Percentiles rank a stretch among this genome's conserved stretches.
phyloP scores from a whole-genome alignment of 2,329 filamentous ascomycete genomes.

The Escovopsis sp. region DNA sequence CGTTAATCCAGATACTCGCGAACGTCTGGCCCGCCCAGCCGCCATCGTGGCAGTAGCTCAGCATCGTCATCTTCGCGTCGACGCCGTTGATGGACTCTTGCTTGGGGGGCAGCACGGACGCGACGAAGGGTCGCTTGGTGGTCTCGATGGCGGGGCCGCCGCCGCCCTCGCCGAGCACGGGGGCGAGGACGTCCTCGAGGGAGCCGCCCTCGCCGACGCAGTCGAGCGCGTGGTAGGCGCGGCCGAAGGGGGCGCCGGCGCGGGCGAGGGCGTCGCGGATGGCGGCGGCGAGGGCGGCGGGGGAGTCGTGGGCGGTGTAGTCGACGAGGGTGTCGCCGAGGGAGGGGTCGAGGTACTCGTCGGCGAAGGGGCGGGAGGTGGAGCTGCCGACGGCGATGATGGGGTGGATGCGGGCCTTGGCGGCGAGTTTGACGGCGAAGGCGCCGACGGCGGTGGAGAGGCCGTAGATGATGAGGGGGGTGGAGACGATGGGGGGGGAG shows the following conservation, averaged over 20 bases:
- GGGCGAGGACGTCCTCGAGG: slow-evolving; percentile 1
- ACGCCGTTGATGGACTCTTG: not conserved
- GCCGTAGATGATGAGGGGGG: slow-evolving; percentile 29
- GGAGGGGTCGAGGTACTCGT: slow-evolving; percentile 5
- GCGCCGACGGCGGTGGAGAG: slow-evolving; percentile 37
- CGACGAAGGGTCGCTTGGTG: not conserved
- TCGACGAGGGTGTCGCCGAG: slow-evolving; percentile 10
- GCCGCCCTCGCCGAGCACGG: not conserved
- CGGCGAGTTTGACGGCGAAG: slow-evolving; percentile 40
- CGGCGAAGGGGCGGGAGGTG: slow-evolving; percentile 1
- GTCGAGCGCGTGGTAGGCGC: slow-evolving; percentile 4
- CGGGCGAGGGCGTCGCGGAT: not conserved
- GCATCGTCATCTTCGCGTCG: not conserved
- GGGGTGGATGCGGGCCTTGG: slow-evolving; percentile 36
- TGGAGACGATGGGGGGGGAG: not conserved
- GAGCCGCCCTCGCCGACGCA: slow-evolving; percentile 1
- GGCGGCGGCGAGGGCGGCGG: slow-evolving; percentile 3
- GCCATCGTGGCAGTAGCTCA: not conserved
- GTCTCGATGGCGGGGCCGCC: not conserved
- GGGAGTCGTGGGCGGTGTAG: slow-evolving; percentile 5
- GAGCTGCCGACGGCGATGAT: slow-evolving; percentile 40
- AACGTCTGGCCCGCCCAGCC: not conserved
- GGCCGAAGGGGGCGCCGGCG: not conserved
- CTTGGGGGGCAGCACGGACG: not conserved
- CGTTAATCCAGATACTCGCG: not conserved